phyloP scores from a whole-genome alignment of 2,329 filamentous ascomycete species.

The Alternaria sp. region DNA sequence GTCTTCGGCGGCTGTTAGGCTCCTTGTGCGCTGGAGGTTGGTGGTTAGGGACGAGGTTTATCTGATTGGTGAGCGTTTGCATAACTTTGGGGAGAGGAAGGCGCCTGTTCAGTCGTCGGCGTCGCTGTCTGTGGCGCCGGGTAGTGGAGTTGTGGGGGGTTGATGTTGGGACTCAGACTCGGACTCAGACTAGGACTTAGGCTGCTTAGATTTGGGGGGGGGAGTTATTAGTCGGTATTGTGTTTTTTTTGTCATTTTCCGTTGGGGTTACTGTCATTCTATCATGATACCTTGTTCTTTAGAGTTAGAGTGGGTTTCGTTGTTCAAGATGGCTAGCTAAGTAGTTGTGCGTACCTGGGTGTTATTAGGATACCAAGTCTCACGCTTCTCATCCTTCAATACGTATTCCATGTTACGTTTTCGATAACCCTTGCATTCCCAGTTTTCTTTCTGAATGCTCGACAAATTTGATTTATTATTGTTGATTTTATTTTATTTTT shows the following conservation, averaged over 20 bases:
- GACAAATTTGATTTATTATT: too few relatives aligned
- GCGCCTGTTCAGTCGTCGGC: constrained; percentile 15
- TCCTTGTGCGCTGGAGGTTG: constrained; percentile 78
- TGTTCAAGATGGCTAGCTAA: neutral
- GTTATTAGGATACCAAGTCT: neutral
- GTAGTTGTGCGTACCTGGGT: neutral
- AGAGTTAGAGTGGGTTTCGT: neutral
- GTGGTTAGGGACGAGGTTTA: constrained; percentile 94
- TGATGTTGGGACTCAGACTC: neutral
- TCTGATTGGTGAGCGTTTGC: constrained; percentile 89
- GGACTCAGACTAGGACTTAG: neutral
- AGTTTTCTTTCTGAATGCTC: too few relatives aligned
- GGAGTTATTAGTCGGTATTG: neutral
- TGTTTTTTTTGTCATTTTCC: neutral
- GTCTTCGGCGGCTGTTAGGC: constrained; percentile 59
- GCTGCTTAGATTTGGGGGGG: neutral
- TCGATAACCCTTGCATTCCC: neutral
- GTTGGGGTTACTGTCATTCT: neutral
- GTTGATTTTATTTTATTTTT: neutral
- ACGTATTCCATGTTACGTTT: neutral
- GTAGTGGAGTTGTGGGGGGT: neutral
- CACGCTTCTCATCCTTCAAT: neutral
- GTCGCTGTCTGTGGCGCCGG: neutral
- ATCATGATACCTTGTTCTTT: neutral
- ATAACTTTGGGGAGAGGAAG: constrained; percentile 81